These are phyloP conservation scores for Xylaria polymorpha DNA, from an alignment of 2,329 filamentous ascomycete species.

Conservation along the genomic window DNA sequence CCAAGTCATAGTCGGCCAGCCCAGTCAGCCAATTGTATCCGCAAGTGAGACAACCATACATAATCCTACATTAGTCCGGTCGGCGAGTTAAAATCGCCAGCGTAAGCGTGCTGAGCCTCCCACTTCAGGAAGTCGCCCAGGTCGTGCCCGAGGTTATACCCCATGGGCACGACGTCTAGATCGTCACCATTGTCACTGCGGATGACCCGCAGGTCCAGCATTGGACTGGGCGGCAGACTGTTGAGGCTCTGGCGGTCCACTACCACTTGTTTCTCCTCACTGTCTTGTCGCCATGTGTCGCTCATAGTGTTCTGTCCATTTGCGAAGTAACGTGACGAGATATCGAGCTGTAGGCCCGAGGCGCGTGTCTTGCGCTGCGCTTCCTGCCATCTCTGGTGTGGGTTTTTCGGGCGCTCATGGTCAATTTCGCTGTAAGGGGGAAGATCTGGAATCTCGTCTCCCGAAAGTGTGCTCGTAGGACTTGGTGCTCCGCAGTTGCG, in stretches of 20 bases:
- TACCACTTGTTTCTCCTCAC: slow-evolving; percentile 46
- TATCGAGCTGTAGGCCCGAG: slow-evolving; percentile 28
- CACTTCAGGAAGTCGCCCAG: slow-evolving; percentile 68
- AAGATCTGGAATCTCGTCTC: slow-evolving; percentile 47
- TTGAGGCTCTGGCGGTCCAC: slow-evolving; percentile 51
- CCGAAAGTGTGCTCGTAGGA: slow-evolving; percentile 47
- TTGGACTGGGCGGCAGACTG: slow-evolving; percentile 64
- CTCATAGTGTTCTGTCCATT: not conserved
- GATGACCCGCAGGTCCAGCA: slow-evolving; percentile 60
- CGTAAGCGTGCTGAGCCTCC: slow-evolving; percentile 64
- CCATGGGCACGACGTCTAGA: slow-evolving; percentile 64
- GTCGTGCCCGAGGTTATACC: slow-evolving; percentile 69
- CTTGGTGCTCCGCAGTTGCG: slow-evolving; percentile 48
- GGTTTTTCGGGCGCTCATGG: slow-evolving; percentile 45
- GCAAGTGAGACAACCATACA: not conserved
- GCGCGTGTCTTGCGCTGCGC: slow-evolving; percentile 8
- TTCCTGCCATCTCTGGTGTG: slow-evolving; percentile 45
- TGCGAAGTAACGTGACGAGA: slow-evolving; percentile 12
- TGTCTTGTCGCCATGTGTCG: slow-evolving; percentile 53
- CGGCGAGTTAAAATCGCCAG: slow-evolving; percentile 45
- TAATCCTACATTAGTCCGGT: slow-evolving; percentile 27
- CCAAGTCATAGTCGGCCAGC: not conserved
- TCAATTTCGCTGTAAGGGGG: slow-evolving; percentile 47
- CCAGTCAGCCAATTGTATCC: not conserved
- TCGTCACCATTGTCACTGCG: slow-evolving; percentile 53